A percentile compares a stretch with the other conserved stretches of the same genome.
These are phyloP conservation scores for Solanum gandarillasii DNA, from an alignment of 257 asterid species.

Conservation along the genomic window DNA sequence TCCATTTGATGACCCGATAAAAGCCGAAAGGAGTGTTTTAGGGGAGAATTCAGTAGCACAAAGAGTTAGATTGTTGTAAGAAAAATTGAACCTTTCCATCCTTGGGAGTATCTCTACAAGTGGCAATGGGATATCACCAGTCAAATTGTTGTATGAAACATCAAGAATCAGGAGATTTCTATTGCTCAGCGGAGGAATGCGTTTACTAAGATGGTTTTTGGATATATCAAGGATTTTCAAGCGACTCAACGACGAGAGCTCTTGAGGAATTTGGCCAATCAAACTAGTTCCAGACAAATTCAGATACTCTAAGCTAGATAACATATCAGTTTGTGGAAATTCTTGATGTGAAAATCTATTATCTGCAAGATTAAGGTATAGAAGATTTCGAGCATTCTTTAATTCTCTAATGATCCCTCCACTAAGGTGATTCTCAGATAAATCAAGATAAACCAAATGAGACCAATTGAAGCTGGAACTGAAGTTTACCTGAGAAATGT, in stretches of 20 bases:
- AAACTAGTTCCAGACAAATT: constrained; percentile 64
- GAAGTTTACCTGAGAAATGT: constrained; percentile 65
- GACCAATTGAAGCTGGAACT: constrained; percentile 49
- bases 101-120: constrained; percentile 39
- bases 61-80: constrained; percentile 73
- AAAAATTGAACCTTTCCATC: constrained; percentile 70
- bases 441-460: constrained; percentile 57
- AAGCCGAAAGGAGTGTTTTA: constrained; percentile 31
- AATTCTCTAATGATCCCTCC: constrained; percentile 52
- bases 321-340: constrained; percentile 30
- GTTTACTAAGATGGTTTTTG: constrained; percentile 43
- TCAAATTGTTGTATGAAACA: constrained; percentile 71
- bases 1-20: constrained; percentile 59
- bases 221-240: constrained; percentile 68
- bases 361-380: constrained; percentile 69
- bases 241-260: constrained; percentile 32
- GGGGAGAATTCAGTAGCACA: constrained; percentile 44
- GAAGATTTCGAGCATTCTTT: constrained; percentile 37
- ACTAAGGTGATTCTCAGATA: constrained; percentile 71
- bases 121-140: constrained; percentile 64
- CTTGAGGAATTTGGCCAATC: constrained; percentile 53
- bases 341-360: constrained; percentile 58
- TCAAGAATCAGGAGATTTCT: constrained; percentile 48
- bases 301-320: constrained; percentile 53
- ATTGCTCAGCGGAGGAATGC: constrained; percentile 37